A percentile compares a stretch with the other conserved stretches of the same genome.
Conservation (phyloP, 108 stramenopile genomes). For the Cyclostephanos invisitatus region DNA sequence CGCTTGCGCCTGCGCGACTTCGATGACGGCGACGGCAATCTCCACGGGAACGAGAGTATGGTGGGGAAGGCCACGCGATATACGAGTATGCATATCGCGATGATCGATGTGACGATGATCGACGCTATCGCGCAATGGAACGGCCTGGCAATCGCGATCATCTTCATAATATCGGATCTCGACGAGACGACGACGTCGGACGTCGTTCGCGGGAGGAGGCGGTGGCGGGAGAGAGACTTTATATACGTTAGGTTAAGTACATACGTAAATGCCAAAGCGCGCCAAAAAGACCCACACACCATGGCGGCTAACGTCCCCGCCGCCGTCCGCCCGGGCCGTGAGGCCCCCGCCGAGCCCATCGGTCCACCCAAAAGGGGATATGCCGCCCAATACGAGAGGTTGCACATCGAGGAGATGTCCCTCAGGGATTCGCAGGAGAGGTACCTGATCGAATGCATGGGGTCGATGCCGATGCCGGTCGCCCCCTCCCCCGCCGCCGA, state of each 20-base stretch:
- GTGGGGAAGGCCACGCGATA: constrained; percentile 42
- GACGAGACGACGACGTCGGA: no score
- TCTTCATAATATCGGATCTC: no score
- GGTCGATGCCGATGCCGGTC: neutral
- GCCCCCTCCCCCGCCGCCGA: neutral
- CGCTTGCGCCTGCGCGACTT: constrained; percentile 25
- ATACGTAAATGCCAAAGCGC: no score
- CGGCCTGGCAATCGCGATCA: neutral
- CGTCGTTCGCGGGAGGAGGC: no score
- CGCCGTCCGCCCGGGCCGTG: neutral
- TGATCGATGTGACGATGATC: neutral
- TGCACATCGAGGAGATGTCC: constrained; percentile 30
- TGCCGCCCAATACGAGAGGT: constrained; percentile 31
- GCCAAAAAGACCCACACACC: neutral
- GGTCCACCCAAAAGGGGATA: constrained; percentile 30
- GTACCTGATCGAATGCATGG: neutral
- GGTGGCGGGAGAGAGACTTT: no score
- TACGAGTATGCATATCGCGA: constrained; percentile 15
- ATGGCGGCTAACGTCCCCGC: constrained; percentile 4
- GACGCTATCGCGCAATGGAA: neutral
- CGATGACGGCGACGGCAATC: constrained; percentile 12
- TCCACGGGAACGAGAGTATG: constrained; percentile 49
- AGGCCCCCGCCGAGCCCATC: constrained; percentile 7
- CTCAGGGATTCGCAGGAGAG: constrained; percentile 12
- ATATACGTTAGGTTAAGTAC: no score